Percentiles rank a stretch among this genome's conserved stretches.
Conservation (phyloP, 1,284 basidiomycete genomes). For the Moesziomyces sp. region DNA sequence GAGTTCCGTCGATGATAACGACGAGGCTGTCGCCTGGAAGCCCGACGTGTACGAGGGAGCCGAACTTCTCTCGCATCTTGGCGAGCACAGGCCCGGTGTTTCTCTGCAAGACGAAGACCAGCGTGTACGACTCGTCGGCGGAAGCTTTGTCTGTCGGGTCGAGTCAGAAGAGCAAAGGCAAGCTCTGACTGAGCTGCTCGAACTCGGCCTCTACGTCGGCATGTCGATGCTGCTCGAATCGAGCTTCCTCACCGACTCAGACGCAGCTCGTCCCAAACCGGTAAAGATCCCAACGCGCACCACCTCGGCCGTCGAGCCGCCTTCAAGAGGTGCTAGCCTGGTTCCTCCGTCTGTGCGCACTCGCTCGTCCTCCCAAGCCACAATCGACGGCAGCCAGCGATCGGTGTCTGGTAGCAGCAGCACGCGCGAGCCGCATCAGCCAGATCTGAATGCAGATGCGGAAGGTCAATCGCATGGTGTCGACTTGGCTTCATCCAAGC, state of each 20-base stretch:
- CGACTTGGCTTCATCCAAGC: constrained; percentile 7
- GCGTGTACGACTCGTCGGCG: constrained; percentile 47
- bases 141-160: constrained; percentile 50
- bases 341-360: constrained; percentile 13
- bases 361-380: constrained; percentile 24
- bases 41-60: constrained; percentile 47
- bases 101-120: constrained; percentile 30
- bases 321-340: constrained; percentile 28
- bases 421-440: constrained; percentile 1
- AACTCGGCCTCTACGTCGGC: constrained; percentile 49
- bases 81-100: constrained; percentile 24
- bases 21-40: constrained; percentile 33
- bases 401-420: constrained; percentile 16
- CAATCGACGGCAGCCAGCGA: constrained; percentile 13
- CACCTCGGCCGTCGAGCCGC: constrained; percentile 33
- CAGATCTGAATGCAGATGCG: background rate
- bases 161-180: constrained; percentile 27
- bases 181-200: constrained; percentile 30
- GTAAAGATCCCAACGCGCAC: constrained; percentile 35
- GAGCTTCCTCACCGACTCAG: constrained; percentile 52
- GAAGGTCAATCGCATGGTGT: constrained; percentile 5
- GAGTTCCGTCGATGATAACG: background rate
- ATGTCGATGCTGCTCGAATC: constrained; percentile 60
- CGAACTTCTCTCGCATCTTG: constrained; percentile 37
- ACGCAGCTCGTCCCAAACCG: constrained; percentile 42